Conservation (phyloP, 805 yeast genomes). For the Torulaspora indica region DNA sequence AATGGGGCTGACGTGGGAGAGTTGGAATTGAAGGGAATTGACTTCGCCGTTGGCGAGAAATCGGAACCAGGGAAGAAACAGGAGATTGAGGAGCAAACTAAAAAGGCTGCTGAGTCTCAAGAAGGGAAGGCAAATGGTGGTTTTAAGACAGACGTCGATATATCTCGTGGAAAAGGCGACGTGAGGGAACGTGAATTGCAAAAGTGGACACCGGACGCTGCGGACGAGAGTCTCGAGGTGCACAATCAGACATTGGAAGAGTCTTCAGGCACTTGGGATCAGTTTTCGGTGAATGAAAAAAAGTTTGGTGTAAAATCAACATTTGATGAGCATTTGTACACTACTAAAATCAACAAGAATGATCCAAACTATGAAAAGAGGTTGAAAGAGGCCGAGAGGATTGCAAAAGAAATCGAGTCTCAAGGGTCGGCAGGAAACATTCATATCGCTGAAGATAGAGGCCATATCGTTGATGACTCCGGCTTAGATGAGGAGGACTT, state of each 20-base stretch:
- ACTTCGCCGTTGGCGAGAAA: slow-evolving; percentile 28
- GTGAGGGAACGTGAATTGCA: slow-evolving; percentile 68
- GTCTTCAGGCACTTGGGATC: slow-evolving; percentile 65
- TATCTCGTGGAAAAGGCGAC: slow-evolving; percentile 45
- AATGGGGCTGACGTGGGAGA: slow-evolving; percentile 39
- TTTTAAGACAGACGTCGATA: slow-evolving; percentile 84
- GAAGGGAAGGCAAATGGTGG: slow-evolving; percentile 11
- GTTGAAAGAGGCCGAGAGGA: slow-evolving; percentile 61
- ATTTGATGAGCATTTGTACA: slow-evolving; percentile 78
- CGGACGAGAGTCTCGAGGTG: slow-evolving; percentile 15
- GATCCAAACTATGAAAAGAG: slow-evolving; percentile 70
- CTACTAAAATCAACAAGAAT: slow-evolving; percentile 65
- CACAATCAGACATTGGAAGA: slow-evolving; percentile 37
- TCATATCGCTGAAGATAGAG: slow-evolving; percentile 92
- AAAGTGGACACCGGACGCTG: slow-evolving; percentile 76
- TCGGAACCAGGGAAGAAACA: slow-evolving; percentile 16
- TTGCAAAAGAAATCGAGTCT: slow-evolving; percentile 80
- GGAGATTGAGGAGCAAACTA: slow-evolving; percentile 10
- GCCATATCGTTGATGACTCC: slow-evolving; percentile 66
- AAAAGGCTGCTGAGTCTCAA: slow-evolving; percentile 6
- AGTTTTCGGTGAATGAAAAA: slow-evolving; percentile 83
- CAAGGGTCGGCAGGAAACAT: slow-evolving; percentile 59
- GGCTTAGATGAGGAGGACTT: slow-evolving; percentile 94
- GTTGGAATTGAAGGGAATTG: slow-evolving; percentile 37
- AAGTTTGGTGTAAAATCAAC: slow-evolving; percentile 85